A percentile compares a stretch with the other conserved stretches of the same genome.
Evolutionary conservation across 495 filamentous ascomycete species (phyloP).

Genomic region (Penicillium chermesinum): DNA sequence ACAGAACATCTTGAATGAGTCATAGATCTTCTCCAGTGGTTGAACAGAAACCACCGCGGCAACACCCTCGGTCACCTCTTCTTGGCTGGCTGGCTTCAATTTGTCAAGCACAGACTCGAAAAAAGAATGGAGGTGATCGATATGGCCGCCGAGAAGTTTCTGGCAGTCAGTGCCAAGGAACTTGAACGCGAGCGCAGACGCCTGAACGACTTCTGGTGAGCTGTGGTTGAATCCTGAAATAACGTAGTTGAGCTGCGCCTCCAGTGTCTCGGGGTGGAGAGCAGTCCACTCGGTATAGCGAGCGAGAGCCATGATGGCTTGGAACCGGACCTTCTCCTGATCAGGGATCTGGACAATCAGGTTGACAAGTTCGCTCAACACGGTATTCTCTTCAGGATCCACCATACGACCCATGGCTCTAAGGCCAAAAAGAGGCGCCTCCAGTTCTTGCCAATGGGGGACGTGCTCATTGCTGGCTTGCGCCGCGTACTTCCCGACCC

Average conservation of each 20-base stretch:
- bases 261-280: constrained; percentile 83
- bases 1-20: constrained; percentile 84
- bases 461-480: constrained; percentile 68
- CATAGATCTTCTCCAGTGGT: constrained; percentile 71
- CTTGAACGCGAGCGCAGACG: constrained; percentile 89
- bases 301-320: constrained; percentile 93
- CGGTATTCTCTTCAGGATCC: constrained; percentile 73
- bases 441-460: constrained; percentile 94
- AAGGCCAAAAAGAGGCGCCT: constrained; percentile 92
- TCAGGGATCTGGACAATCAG: constrained; percentile 89
- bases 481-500: constrained; percentile 76
- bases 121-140: constrained; percentile 80
- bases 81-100: constrained; percentile 77
- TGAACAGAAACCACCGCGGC: constrained; percentile 86
- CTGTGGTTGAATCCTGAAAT: constrained; percentile 80
- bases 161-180: constrained; percentile 96
- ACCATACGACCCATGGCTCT: constrained; percentile 98
- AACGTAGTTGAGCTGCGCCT: constrained; percentile 90
- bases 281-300: constrained; percentile 98
- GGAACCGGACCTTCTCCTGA: constrained; percentile 94
- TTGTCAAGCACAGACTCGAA: constrained; percentile 84
- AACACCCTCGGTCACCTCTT: constrained; percentile 93
- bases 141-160: constrained; percentile 71
- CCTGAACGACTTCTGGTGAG: constrained; percentile 82
- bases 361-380: constrained; percentile 86